Conservation (phyloP, 441 rosid species). For the Hura crepitans region DNA sequence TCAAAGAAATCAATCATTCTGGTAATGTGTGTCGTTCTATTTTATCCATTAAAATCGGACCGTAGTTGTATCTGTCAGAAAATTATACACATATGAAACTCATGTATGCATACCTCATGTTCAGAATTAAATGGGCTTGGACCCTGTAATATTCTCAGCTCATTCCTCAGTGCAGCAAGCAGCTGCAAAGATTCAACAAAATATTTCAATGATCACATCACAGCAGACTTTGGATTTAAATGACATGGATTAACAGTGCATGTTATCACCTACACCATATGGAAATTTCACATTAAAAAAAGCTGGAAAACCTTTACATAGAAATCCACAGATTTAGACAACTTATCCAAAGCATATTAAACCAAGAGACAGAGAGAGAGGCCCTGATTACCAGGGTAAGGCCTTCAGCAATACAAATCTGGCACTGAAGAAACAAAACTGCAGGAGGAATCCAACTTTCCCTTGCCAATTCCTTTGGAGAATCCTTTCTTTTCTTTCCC, state of each 20-base stretch:
- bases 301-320: neutral
- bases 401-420: slow-evolving; percentile 85
- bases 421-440: slow-evolving; percentile 75
- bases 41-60: neutral
- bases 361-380: neutral
- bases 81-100: too few relatives aligned
- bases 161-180: slow-evolving; percentile 86
- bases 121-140: slow-evolving; percentile 76
- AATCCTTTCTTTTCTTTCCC: slow-evolving; percentile 79
- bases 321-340: too few relatives aligned
- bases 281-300: neutral
- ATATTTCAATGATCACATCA: neutral
- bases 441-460: slow-evolving; percentile 67
- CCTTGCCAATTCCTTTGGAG: slow-evolving; percentile 49
- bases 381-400: slow-evolving; percentile 56
- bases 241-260: neutral
- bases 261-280: slow-evolving; percentile 34
- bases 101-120: slow-evolving; percentile 50
- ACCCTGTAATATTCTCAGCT: slow-evolving; percentile 48
- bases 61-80: neutral
- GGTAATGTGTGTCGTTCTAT: neutral
- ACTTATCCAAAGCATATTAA: neutral
- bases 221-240: neutral
- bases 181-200: slow-evolving; percentile 44
- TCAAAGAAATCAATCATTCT: neutral